These are phyloP conservation scores for Phymatotrichopsis omnivora DNA, from an alignment of 2,329 filamentous ascomycete genomes.

Conservation along the genomic window DNA sequence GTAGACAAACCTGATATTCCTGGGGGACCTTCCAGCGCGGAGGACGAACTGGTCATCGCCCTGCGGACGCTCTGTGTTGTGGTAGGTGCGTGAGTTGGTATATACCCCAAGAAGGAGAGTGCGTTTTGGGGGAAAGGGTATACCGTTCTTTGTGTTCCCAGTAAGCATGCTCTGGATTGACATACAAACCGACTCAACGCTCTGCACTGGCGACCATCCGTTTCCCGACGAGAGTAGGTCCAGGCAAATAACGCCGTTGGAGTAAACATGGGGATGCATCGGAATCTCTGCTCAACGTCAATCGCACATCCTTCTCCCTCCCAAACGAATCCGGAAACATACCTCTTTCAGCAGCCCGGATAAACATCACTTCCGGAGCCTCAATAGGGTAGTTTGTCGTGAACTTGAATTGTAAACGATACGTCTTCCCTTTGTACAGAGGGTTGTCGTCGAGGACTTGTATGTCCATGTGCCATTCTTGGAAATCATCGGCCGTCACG, in stretches of 20 bases:
- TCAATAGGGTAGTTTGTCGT: constrained; percentile 81
- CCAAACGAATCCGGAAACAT: too few relatives aligned
- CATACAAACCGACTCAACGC: constrained; percentile 93
- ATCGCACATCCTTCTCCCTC: too few relatives aligned
- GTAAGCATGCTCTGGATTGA: constrained; percentile 97
- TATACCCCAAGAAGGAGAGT: neutral
- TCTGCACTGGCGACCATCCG: constrained; percentile 95
- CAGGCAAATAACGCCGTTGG: constrained; percentile 96
- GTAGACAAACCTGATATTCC: constrained; percentile 88
- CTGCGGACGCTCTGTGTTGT: constrained; percentile 56
- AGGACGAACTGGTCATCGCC: constrained; percentile 81
- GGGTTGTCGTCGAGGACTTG: constrained; percentile 82
- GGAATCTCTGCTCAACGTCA: constrained; percentile 64
- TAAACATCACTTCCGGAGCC: constrained; percentile 88
- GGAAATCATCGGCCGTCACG: constrained; percentile 68
- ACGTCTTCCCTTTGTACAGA: constrained; percentile 68
- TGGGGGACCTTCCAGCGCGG: constrained; percentile 55
- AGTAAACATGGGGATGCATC: constrained; percentile 96
- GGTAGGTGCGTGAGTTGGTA: neutral
- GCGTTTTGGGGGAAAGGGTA: neutral
- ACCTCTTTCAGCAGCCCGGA: constrained; percentile 48
- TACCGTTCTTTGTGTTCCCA: constrained; percentile 73
- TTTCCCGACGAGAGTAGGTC: constrained; percentile 69
- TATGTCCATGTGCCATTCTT: constrained; percentile 90
- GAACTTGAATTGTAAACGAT: constrained; percentile 81